Base-by-base conservation (phyloP, 2,329 filamentous ascomycete genomes). In the Niveomyces coronatus region DNA sequence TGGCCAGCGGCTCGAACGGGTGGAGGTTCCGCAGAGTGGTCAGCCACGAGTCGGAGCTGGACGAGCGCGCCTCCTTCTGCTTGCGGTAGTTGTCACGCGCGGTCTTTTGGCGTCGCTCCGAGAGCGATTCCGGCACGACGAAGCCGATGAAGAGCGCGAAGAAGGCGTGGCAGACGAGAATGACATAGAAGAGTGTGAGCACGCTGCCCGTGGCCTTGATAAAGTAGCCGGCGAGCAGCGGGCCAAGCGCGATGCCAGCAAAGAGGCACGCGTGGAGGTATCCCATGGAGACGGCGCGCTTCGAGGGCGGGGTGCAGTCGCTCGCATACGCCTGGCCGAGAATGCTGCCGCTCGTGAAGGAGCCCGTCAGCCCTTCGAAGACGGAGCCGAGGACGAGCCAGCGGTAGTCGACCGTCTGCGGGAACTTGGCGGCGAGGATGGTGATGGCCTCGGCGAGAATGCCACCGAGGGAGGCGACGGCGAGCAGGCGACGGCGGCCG, bases 181-280 rank as follows among this genome's bases (percentile, higher is more conserved):
- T 78, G 27, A 87, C 67, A 55, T 93, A 94, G 57, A 98, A 96
- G 32, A 94, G 74, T n/a, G 77, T 74, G 6, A 95, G 56, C 13
- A 93, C 68, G 30, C 74, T 76, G 7, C 84, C 83, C 0, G 84
- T 88, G 56, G 69, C 72, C 50, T 83, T 75, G 50, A 94, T 81
- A 30, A 95, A 67, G 48, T 84, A 81, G 3, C 83, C 88, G 0
- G 87, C 82, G 16, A 94, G 53, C 3, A 93, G 69, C 7, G 91
- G 91, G 0, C 91, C 91, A 22, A 89, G 61, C 0, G 91, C 89
- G 31, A 96, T 76, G n/a, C 91, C 91, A 2, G 74, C 71, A 57
- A 94, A 96, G 8, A 98, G 67, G 48, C 82, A 87, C 9, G 85
- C 87, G 51, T 96, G 85, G 50, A 96, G 81, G 54, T 88, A 89